Evolutionary conservation across 139 green algal species (phyloP).

Genomic region (Picochlorum sp.): DNA sequence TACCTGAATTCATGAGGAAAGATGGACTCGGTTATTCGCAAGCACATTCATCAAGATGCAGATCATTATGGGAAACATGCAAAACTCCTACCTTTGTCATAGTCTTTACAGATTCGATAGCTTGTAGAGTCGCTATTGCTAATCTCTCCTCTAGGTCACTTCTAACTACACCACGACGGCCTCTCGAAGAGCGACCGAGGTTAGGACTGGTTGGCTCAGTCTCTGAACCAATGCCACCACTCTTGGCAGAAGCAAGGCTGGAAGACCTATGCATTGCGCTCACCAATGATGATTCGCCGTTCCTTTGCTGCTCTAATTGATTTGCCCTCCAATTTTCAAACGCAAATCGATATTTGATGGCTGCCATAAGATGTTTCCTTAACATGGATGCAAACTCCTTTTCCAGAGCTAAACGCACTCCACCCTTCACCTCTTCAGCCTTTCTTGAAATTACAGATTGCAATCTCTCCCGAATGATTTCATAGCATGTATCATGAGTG

Average conservation of each 20-base stretch:
- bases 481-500: no score
- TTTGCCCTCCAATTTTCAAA: slow-evolving; percentile 5
- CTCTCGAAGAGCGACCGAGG: neutral
- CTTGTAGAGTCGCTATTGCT: slow-evolving; percentile 52
- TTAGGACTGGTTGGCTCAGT: neutral
- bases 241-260: neutral
- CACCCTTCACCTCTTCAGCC: neutral
- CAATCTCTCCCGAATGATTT: no score
- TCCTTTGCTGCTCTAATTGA: neutral
- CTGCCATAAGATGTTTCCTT: neutral
- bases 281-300: no score
- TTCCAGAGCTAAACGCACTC: neutral
- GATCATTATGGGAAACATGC: neutral
- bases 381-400: neutral
- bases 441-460: no score
- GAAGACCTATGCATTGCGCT: no score
- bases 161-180: slow-evolving; percentile 7
- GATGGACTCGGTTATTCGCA: neutral
- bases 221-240: neutral
- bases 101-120: slow-evolving; percentile 53
- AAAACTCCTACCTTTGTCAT: slow-evolving; percentile 26
- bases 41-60: neutral
- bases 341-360: neutral
- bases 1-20: no score
- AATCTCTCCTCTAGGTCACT: slow-evolving; percentile 62